These are phyloP conservation scores for Saturnispora ahearnii DNA, from an alignment of 805 yeast species.

Conservation along the genomic window DNA sequence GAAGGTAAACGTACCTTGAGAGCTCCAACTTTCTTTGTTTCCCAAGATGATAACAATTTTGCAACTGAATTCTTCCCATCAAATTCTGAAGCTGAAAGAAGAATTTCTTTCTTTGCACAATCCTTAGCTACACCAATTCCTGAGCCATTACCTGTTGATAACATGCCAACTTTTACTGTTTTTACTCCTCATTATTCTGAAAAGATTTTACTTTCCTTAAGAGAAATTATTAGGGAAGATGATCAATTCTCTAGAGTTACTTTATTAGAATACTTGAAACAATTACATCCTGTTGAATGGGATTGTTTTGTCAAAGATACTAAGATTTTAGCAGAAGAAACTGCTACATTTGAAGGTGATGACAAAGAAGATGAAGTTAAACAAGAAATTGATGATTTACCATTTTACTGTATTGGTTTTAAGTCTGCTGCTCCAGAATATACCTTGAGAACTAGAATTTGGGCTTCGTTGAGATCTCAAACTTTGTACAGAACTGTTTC, in stretches of 20 bases:
- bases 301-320: constrained; percentile 95
- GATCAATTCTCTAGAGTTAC: constrained; percentile 95
- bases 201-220: constrained; percentile 84
- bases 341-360: constrained; percentile 67
- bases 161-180: constrained; percentile 98
- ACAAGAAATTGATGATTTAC: constrained; percentile 81
- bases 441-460: constrained; percentile 90
- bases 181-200: constrained; percentile 94
- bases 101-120: constrained; percentile 98
- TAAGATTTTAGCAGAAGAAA: constrained; percentile 88
- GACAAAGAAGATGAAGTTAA: constrained; percentile 62
- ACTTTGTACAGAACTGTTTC: constrained; percentile 94
- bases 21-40: constrained; percentile 97
- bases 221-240: constrained; percentile 95
- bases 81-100: constrained; percentile 97
- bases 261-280: constrained; percentile 86
- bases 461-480: constrained; percentile 98
- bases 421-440: constrained; percentile 96
- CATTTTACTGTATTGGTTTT: constrained; percentile 94
- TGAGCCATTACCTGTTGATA: constrained; percentile 97
- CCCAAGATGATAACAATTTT: constrained; percentile 92
- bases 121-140: constrained; percentile 97
- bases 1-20: constrained; percentile 98
- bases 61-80: constrained; percentile 96
- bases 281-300: constrained; percentile 96